Percentiles rank a stretch among this genome's conserved stretches.
phyloP scores from a whole-genome alignment of 164 flowering plant species.

The Stephania cephalantha region DNA sequence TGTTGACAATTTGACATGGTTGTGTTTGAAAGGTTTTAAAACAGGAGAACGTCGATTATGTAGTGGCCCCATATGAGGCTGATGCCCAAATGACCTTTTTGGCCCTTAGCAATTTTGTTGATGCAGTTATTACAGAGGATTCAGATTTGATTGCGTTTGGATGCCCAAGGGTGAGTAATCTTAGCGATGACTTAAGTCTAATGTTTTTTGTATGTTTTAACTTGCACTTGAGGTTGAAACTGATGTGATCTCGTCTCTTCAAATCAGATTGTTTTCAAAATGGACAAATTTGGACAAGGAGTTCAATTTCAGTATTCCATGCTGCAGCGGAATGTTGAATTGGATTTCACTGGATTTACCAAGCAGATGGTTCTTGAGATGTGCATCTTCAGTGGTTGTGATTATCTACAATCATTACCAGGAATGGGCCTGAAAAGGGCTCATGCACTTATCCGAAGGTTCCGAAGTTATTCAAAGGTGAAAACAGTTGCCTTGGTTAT shows the following conservation, averaged over 20 bases:
- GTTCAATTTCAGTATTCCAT: slow-evolving; percentile 59
- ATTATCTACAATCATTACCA: slow-evolving; percentile 82
- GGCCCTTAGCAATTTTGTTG: slow-evolving; percentile 70
- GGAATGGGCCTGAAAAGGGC: slow-evolving; percentile 97
- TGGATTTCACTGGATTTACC: slow-evolving; percentile 64
- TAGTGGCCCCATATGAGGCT: slow-evolving; percentile 98
- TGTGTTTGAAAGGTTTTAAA: slow-evolving; percentile 58
- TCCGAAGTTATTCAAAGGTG: slow-evolving; percentile 79
- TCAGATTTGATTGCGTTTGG: slow-evolving; percentile 97
- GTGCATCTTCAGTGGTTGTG: slow-evolving; percentile 98
- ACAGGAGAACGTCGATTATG: slow-evolving; percentile 59
- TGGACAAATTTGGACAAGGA: slow-evolving; percentile 98
- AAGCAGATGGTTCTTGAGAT: slow-evolving; percentile 92
- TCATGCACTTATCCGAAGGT: slow-evolving; percentile 70
- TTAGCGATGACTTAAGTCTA: slow-evolving; percentile 2
- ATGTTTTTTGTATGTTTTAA: not conserved
- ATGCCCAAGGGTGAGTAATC: slow-evolving; percentile 78
- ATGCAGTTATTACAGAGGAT: slow-evolving; percentile 90
- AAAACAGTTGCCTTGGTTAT: slow-evolving; percentile 16
- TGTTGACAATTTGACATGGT: slow-evolving; percentile 12
- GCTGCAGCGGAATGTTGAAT: slow-evolving; percentile 70
- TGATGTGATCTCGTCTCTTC: slow-evolving; percentile 6
- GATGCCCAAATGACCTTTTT: slow-evolving; percentile 99
- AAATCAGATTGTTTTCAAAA: slow-evolving; percentile 81
- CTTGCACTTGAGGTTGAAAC: not conserved